These are phyloP conservation scores for Paradendryphiella salina DNA, from an alignment of 2,329 filamentous ascomycete species.

Conservation along the genomic window DNA sequence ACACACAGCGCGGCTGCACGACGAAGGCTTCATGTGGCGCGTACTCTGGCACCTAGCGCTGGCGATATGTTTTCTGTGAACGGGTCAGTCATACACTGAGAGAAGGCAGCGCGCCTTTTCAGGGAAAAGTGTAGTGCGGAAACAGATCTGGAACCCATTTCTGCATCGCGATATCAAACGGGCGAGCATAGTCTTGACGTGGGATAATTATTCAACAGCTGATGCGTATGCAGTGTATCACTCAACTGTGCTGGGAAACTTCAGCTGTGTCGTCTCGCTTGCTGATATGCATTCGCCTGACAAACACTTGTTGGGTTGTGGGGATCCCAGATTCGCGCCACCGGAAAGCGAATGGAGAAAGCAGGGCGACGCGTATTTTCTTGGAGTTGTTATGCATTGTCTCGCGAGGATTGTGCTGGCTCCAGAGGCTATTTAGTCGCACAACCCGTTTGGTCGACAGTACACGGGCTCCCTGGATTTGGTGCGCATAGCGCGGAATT, in stretches of 20 bases:
- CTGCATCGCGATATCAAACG: slow-evolving; percentile 27
- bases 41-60: slow-evolving; percentile 16
- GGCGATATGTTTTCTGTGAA: slow-evolving; percentile 18
- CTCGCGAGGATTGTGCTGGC: slow-evolving; percentile 1
- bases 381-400: slow-evolving; percentile 10
- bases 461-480: not conserved
- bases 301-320: not conserved
- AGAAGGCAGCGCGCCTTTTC: not conserved
- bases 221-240: slow-evolving; percentile 4
- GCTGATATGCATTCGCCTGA: not conserved
- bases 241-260: slow-evolving; percentile 16
- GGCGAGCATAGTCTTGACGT: slow-evolving; percentile 20
- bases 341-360: not conserved
- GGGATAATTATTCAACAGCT: not conserved
- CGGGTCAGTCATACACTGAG: slow-evolving; percentile 3
- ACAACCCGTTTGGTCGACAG: not conserved
- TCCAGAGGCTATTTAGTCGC: not conserved
- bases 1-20: not conserved
- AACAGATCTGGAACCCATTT: slow-evolving; percentile 10
- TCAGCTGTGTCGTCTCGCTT: slow-evolving; percentile 10
- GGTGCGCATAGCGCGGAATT: not conserved
- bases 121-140: not conserved
- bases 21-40: slow-evolving; percentile 23
- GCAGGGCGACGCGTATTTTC: slow-evolving; percentile 1
- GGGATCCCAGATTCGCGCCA: not conserved